Base-by-base conservation (phyloP, 352 stramenopile genomes). In the Hyaloperonospora brassicae region DNA sequence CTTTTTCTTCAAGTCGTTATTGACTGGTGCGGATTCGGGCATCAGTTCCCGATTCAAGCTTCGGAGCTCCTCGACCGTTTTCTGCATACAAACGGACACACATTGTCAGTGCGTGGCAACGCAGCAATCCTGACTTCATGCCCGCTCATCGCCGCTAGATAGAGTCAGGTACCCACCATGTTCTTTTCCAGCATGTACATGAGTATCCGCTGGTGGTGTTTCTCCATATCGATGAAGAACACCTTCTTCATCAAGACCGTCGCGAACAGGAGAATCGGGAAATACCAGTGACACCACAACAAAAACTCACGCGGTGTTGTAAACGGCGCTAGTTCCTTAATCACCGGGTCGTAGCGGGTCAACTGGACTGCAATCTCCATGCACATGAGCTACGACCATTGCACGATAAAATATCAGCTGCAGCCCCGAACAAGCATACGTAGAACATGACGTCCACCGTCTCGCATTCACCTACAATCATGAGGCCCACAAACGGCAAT, bases 291-390 rank as follows among this genome's bases (percentile, higher is more conserved):
- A 14, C 61, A 57, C 73, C 76, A 86, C 35, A 77, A 40, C 40
- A 88, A 50, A 46, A 77, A 73, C 58, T 88, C 78, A 34, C 68
- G 67, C 22, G 78, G 78, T 23, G 78, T 88, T 22, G 68, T 73
- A 34, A 70, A 76, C 14, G 72, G 54, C 3, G 75, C 62, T 3
- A 88, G 35, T 25, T 63, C 55, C 31, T 61, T 63, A 42, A 78
- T 62, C n/a, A 63, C 63, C 2, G 78, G 78, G 17, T 88, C 75
- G 52, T 84, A 84, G 47, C 61, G 64, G 23, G 83, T 65, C 25
- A 88, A 43, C 36, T 70, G 70, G 25, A 85, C 66, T 0, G 74
- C 59, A 30, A 88, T 22, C 47, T 88, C 78, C 48, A 88, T 61
- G 10, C 57, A 57, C 25, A 88, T 57, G 0, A 86, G 23, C 78